Evolutionary conservation across 768 basidiomycete species (phyloP).

Genomic region (Steccherinum ochraceum): DNA sequence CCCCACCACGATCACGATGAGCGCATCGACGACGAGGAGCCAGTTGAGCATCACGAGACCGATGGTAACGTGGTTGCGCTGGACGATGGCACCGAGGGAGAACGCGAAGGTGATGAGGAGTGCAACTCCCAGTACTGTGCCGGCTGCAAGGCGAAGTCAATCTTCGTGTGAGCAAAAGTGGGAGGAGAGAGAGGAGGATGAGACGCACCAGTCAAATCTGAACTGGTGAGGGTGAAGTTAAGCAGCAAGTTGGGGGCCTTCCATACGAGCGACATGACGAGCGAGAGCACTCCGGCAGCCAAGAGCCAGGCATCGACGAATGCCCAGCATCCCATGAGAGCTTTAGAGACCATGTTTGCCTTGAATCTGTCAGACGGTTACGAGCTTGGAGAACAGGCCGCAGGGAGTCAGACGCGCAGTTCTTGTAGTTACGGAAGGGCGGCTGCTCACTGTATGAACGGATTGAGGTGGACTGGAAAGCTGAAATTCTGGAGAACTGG

Average conservation of each 20-base stretch:
- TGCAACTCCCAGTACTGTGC: slow-evolving; percentile 59
- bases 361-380: slow-evolving; percentile 18
- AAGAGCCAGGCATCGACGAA: slow-evolving; percentile 67
- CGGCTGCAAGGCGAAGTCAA: slow-evolving; percentile 40
- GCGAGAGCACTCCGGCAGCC: slow-evolving; percentile 56
- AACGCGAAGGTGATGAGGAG: slow-evolving; percentile 63
- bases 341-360: slow-evolving; percentile 61
- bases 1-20: slow-evolving; percentile 58
- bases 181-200: not conserved
- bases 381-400: slow-evolving; percentile 10
- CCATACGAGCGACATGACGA: slow-evolving; percentile 71
- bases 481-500: not conserved
- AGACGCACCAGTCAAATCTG: slow-evolving; percentile 54
- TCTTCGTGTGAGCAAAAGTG: not conserved
- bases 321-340: slow-evolving; percentile 65
- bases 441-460: not conserved
- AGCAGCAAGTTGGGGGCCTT: slow-evolving; percentile 58
- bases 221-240: slow-evolving; percentile 59
- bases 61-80: slow-evolving; percentile 59
- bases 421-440: not conserved
- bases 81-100: slow-evolving; percentile 66
- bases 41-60: slow-evolving; percentile 78
- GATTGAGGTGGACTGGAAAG: not conserved
- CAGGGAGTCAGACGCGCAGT: not conserved
- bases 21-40: slow-evolving; percentile 55